Percentiles rank a stretch among this genome's conserved stretches.
Evolutionary conservation across 163 green algal species (phyloP).

Genomic region (Volvox carteri): DNA sequence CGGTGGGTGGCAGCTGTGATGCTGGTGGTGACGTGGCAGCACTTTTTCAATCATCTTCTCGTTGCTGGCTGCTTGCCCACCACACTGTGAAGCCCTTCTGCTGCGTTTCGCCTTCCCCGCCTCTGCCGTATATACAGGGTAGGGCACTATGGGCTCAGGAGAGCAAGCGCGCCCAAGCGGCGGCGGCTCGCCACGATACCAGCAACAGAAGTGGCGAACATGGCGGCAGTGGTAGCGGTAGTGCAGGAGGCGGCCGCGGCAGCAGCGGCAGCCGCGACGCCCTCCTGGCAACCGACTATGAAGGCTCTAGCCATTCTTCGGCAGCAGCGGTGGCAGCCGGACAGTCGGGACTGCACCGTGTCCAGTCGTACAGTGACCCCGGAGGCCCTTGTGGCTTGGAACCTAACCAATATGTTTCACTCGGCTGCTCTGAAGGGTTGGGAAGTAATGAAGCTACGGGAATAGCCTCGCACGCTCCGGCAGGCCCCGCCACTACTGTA

Average conservation of each 20-base stretch:
- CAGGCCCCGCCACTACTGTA: not conserved
- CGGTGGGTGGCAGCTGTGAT: not conserved
- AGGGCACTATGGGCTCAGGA: conserved; percentile 7
- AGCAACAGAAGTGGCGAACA: not conserved
- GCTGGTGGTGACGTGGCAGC: not conserved
- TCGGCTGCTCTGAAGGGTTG: not conserved
- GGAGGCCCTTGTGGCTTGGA: not conserved
- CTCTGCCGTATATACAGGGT: conserved; percentile 7
- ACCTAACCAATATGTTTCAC: not conserved
- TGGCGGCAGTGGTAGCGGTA: not conserved
- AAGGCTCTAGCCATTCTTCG: not conserved
- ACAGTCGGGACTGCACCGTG: not conserved
- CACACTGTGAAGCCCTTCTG: no score
- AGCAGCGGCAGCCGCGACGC: not conserved
- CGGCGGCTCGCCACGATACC: not conserved
- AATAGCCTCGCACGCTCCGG: no score
- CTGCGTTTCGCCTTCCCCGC: no score
- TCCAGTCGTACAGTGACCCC: not conserved
- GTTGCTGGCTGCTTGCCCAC: not conserved
- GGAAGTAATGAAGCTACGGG: not conserved
- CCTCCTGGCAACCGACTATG: not conserved
- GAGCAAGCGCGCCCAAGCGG: not conserved
- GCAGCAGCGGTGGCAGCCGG: not conserved
- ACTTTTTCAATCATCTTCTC: not conserved
- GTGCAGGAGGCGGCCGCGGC: not conserved